phyloP scores from a whole-genome alignment of 2,329 filamentous ascomycete species.

The Spiromastix sp. region DNA sequence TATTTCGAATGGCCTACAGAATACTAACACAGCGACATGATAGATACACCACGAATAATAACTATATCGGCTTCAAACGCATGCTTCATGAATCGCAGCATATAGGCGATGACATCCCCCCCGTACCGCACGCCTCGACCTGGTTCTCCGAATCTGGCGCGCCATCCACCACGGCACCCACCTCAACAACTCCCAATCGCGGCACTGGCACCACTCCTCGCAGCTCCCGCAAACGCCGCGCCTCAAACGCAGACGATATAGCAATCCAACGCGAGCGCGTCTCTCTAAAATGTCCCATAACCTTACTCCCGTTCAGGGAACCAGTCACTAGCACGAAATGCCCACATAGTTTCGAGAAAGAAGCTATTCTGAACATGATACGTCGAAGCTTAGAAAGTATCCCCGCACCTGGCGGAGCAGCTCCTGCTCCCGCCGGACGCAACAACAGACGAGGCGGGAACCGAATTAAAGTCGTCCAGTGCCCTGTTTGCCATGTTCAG shows the following conservation, averaged over 20 bases:
- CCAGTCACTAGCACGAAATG: constrained; percentile 40
- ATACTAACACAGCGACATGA: constrained; percentile 3
- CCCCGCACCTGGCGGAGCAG: constrained; percentile 8
- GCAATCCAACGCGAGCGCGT: constrained; percentile 36
- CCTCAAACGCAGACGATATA: constrained; percentile 32
- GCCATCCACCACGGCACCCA: constrained; percentile 15
- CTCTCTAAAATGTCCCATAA: constrained; percentile 39
- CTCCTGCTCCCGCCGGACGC: constrained; percentile 10
- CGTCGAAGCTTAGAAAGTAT: constrained; percentile 18
- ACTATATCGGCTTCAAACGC: constrained; percentile 51
- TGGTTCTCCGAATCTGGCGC: constrained; percentile 46
- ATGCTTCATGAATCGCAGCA: constrained; percentile 52
- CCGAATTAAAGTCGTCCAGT: constrained; percentile 23
- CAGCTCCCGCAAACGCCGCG: constrained; percentile 7
- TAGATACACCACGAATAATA: constrained; percentile 48
- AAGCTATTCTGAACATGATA: constrained; percentile 37
- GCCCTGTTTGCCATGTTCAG: constrained; percentile 31
- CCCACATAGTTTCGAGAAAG: constrained; percentile 39
- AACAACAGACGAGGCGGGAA: constrained; percentile 10
- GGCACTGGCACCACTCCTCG: constrained; percentile 3
- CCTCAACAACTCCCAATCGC: constrained; percentile 22
- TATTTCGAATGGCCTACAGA: constrained; percentile 5
- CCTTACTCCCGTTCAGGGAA: constrained; percentile 34
- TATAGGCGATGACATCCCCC: constrained; percentile 38
- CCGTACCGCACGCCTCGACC: constrained; percentile 45